A percentile compares a stretch with the other conserved stretches of the same genome.
phyloP scores from a whole-genome alignment of 2,329 filamentous ascomycete species.

The Ophiostoma sp. region DNA sequence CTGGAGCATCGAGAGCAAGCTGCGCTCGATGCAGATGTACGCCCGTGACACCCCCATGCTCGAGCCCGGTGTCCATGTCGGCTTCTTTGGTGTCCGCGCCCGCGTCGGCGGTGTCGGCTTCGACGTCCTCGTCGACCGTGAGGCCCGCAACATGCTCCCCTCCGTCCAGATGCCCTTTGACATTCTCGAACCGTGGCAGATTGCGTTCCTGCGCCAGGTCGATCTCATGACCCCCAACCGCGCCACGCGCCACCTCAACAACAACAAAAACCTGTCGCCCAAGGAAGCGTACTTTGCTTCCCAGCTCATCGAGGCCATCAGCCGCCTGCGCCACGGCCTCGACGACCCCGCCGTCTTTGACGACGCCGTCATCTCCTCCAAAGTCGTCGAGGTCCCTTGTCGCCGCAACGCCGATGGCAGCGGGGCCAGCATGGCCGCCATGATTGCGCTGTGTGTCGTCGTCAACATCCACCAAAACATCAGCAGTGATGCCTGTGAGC shows the following conservation, averaged over 20 bases:
- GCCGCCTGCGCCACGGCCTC: constrained; percentile 39
- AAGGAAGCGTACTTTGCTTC: constrained; percentile 42
- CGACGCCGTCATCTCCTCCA: constrained; percentile 42
- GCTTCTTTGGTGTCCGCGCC: constrained; percentile 53
- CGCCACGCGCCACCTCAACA: constrained; percentile 37
- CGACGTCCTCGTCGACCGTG: constrained; percentile 55
- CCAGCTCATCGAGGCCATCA: constrained; percentile 41
- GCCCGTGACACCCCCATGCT: constrained; percentile 43
- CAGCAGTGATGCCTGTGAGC: constrained; percentile 40
- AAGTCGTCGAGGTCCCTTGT: constrained; percentile 41
- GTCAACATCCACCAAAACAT: constrained; percentile 44
- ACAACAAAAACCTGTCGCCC: constrained; percentile 36
- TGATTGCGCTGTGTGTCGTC: constrained; percentile 45
- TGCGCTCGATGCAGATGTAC: constrained; percentile 61
- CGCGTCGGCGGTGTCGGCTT: constrained; percentile 51
- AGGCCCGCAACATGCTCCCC: constrained; percentile 55
- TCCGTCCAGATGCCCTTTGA: constrained; percentile 50
- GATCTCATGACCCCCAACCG: constrained; percentile 40
- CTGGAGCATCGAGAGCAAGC: constrained; percentile 53
- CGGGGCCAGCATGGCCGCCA: constrained; percentile 23
- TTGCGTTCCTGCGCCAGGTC: constrained; percentile 49
- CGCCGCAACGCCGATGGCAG: constrained; percentile 20
- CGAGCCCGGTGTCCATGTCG: constrained; percentile 51
- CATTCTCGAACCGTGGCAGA: constrained; percentile 50
- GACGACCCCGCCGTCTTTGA: constrained; percentile 41